Evolutionary conservation across 495 filamentous ascomycete genomes (phyloP), one percentile per base, ranked within the genome.

Genomic region (Penicillium taxi): DNA sequence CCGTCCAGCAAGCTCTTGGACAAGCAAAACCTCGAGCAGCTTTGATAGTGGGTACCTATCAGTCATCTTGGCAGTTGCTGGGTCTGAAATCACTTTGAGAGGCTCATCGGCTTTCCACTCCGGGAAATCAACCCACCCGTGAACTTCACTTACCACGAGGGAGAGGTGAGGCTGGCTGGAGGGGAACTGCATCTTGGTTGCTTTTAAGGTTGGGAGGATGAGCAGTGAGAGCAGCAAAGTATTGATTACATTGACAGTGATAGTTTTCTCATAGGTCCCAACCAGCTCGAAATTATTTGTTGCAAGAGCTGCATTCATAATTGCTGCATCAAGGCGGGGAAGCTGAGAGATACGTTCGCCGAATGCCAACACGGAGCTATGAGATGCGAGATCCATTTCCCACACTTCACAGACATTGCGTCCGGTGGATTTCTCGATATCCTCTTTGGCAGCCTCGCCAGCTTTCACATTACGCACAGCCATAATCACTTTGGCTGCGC

Each of bases 191-290:
- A 26, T 23, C 19, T 17, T 53, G 11, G 69, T 65, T 3, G 55
- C 43, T 12, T 54, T 54, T 24, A 74, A 35, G 15, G 58, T 48
- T 1, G 67, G 67, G 15, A 75, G 55, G 12, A 73, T 37, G 11
- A 72, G 55, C 0, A 72, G 33, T 2, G 50, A 63, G 23, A 75
- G 53, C 3, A 75, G 48, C 8, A 73, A 51, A 0, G 61, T 75
- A 15, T 56, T 61, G 45, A 77, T 53, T 9, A 73, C 64, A 35
- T 81, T 81, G 18, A 77, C 69, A 0, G 71, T 72, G 25, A 79
- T 60, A 15, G 53, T 62, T 8, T 41, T 53, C 51, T 77, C 71
- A 21, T 66, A 60, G 2, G 64, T 66, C 26, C 69, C 69, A 7
- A 36, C 51, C 0, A 47, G 27, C 6, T 37, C 8, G 20, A 49